Conservation (phyloP, 2,329 filamentous ascomycete genomes). For the Paecilomyces niveus region DNA sequence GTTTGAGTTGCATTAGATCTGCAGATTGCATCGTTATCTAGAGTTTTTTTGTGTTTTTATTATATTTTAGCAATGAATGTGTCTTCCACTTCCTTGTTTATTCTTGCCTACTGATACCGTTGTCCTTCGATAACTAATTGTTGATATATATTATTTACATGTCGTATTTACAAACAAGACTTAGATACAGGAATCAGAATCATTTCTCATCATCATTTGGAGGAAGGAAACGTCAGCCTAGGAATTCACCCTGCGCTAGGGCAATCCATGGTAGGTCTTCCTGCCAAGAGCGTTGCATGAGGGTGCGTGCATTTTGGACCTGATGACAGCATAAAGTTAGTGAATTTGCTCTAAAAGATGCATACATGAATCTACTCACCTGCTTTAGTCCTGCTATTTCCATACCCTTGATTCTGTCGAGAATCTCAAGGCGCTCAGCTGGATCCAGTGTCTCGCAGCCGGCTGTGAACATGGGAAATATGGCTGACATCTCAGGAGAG, state of each 20-base stretch:
- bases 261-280: constrained; percentile 31
- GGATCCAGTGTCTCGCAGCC: constrained; percentile 63
- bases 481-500: constrained; percentile 64
- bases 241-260: constrained; percentile 31
- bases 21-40: too few species aligned
- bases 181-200: background rate
- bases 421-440: constrained; percentile 52
- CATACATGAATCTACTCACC: constrained; percentile 36
- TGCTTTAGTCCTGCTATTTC: constrained; percentile 72
- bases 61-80: too few species aligned
- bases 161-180: background rate
- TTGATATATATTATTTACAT: background rate
- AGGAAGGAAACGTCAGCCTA: constrained; percentile 21
- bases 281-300: constrained; percentile 36
- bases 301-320: constrained; percentile 33
- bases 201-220: background rate
- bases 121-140: too few species aligned
- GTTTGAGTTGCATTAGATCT: too few species aligned
- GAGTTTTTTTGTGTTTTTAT: too few species aligned
- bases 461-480: constrained; percentile 79
- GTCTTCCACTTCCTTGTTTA: too few species aligned
- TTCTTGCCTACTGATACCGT: too few species aligned
- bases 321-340: constrained; percentile 6
- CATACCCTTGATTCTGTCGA: constrained; percentile 59
- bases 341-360: background rate